phyloP scores from a whole-genome alignment of 2,329 filamentous ascomycete species.

The Scedosporium aurantiacum region DNA sequence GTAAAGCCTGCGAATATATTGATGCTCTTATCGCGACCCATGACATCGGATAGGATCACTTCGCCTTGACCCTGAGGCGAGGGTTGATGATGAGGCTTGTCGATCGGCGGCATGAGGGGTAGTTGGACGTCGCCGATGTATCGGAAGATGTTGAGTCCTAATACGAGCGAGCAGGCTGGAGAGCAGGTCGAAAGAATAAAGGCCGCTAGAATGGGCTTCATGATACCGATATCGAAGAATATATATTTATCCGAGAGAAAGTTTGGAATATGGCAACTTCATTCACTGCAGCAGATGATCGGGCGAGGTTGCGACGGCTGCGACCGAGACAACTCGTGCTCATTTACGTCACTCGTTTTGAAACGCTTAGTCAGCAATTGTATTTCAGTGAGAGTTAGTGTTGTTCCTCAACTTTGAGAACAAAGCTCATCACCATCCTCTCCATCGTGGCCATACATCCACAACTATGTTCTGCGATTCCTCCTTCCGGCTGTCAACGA shows the following conservation, averaged over 20 bases:
- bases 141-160: constrained; percentile 4
- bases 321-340: neutral
- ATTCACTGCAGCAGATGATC: neutral
- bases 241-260: neutral
- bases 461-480: constrained; percentile 49
- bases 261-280: neutral
- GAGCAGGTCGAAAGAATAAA: neutral
- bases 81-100: neutral
- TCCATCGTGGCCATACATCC: constrained; percentile 66
- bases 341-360: constrained; percentile 1
- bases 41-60: constrained; percentile 72
- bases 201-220: neutral
- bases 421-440: constrained; percentile 48
- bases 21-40: constrained; percentile 66
- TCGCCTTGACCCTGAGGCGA: neutral
- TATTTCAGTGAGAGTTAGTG: too few relatives aligned
- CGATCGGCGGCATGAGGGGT: neutral
- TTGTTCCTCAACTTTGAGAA: neutral
- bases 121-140: neutral
- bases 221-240: neutral
- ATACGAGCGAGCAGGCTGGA: neutral
- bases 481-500: constrained; percentile 53
- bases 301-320: neutral
- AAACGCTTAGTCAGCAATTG: neutral
- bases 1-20: constrained; percentile 77